phyloP scores from a whole-genome alignment of 352 stramenopile species.

The Globisporangium spinosum region DNA sequence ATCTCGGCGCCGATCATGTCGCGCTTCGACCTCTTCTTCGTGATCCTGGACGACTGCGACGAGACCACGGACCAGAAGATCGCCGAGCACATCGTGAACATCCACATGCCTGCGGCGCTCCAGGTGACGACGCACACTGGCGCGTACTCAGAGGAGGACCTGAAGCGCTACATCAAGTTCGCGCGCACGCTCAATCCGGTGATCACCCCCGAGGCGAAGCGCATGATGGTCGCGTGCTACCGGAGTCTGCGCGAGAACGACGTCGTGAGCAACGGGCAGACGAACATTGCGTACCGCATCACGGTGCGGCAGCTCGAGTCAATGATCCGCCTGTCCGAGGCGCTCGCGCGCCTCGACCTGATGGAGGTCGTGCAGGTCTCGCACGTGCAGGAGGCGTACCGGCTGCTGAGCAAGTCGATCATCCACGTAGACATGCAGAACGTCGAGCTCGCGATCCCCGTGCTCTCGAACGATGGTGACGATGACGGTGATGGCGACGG shows the following conservation, averaged over 20 bases:
- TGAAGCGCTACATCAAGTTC: slow-evolving; percentile 96
- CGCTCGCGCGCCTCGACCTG: slow-evolving; percentile 93
- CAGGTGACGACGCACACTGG: slow-evolving; percentile 26
- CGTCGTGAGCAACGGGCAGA: slow-evolving; percentile 89
- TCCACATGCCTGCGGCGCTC: slow-evolving; percentile 86
- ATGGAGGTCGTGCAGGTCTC: slow-evolving; percentile 88
- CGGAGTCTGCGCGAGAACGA: slow-evolving; percentile 95
- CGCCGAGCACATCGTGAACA: slow-evolving; percentile 96
- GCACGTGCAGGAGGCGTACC: slow-evolving; percentile 96
- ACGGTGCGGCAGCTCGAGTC: slow-evolving; percentile 98
- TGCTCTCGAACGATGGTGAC: slow-evolving; percentile 22
- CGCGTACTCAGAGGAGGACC: slow-evolving; percentile 73
- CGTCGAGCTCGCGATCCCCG: slow-evolving; percentile 88
- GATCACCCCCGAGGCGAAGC: slow-evolving; percentile 75
- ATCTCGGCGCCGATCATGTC: slow-evolving; percentile 97
- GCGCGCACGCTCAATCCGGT: slow-evolving; percentile 68
- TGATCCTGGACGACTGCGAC: slow-evolving; percentile 97
- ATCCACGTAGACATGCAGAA: slow-evolving; percentile 98
- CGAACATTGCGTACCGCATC: slow-evolving; percentile 97
- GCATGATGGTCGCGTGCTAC: slow-evolving; percentile 97
- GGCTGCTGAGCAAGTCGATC: slow-evolving; percentile 97
- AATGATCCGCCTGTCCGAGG: slow-evolving; percentile 97
- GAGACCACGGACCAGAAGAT: slow-evolving; percentile 93
- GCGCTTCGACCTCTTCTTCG: slow-evolving; percentile 99
- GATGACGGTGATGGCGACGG: slow-evolving; percentile 47